These are phyloP conservation scores for Saccharomyces hybrid DNA, from an alignment of 1,139 yeast species.

Conservation along the genomic window DNA sequence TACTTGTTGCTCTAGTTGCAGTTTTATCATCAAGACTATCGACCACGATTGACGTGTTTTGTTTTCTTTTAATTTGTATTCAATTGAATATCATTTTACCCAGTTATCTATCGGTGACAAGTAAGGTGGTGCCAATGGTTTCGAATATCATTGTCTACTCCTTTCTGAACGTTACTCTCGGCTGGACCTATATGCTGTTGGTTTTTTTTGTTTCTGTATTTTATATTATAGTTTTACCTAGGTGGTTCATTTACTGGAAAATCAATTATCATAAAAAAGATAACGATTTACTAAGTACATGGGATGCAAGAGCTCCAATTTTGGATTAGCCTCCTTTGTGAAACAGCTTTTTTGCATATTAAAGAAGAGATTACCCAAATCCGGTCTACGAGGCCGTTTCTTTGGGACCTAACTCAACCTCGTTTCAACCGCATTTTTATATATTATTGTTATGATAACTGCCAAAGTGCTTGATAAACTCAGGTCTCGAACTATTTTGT, in stretches of 20 bases:
- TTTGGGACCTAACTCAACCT: background rate
- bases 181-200: conserved; percentile 18
- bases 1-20: conserved; percentile 78
- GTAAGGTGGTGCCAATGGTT: conserved; percentile 4
- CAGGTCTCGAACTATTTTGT: background rate
- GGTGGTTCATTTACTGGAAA: conserved; percentile 29
- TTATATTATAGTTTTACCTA: conserved; percentile 20
- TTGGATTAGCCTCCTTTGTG: conserved; percentile 12
- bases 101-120: conserved; percentile 14
- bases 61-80: conserved; percentile 40
- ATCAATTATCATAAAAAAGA: conserved; percentile 24
- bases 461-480: background rate
- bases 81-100: conserved; percentile 29
- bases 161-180: conserved; percentile 20
- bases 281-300: conserved; percentile 19
- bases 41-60: conserved; percentile 70
- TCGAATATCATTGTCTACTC: conserved; percentile 23
- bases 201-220: conserved; percentile 14
- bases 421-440: background rate
- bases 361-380: background rate
- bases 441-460: background rate
- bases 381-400: background rate
- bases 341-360: background rate
- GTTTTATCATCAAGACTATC: conserved; percentile 79
- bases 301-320: conserved; percentile 29